Conservation (phyloP, 75 land plant genomes). For the Larix kaempferi region DNA sequence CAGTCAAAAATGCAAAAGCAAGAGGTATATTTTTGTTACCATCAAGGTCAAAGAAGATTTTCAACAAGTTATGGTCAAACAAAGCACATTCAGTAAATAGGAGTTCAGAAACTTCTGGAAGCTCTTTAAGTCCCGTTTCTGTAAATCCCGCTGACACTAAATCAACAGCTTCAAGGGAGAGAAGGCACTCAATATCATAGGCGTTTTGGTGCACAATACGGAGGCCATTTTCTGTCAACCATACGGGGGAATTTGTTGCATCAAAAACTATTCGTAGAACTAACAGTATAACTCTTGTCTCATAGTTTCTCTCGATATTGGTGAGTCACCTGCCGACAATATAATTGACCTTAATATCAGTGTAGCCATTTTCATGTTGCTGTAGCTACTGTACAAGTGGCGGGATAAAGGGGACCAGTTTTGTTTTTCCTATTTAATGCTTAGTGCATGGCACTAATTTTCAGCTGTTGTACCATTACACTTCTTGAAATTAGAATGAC, state of each 20-base stretch:
- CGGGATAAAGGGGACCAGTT: conserved; percentile 2
- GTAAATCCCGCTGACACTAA: conserved; percentile 19
- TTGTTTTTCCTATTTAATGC: background rate
- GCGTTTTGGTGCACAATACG: background rate
- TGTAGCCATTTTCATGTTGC: conserved; percentile 2
- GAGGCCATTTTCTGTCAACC: background rate
- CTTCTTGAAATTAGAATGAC: background rate
- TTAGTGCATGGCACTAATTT: conserved; percentile 7
- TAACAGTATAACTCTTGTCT: background rate
- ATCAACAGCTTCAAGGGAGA: conserved; percentile 20
- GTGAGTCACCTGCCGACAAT: background rate
- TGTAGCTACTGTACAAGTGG: conserved; percentile 9
- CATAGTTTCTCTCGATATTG: background rate
- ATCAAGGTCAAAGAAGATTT: conserved; percentile 45
- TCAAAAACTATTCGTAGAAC: background rate
- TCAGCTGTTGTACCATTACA: conserved; percentile 8
- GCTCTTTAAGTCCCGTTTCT: conserved; percentile 30
- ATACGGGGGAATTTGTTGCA: background rate
- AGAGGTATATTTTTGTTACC: conserved; percentile 28
- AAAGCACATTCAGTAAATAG: conserved; percentile 24
- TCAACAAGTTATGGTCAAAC: conserved; percentile 40
- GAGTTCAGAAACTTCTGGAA: conserved; percentile 27
- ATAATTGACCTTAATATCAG: background rate
- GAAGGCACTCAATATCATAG: conserved; percentile 30
- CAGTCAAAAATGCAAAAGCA: conserved; percentile 17